Evolutionary conservation across 2,329 filamentous ascomycete species (phyloP).

Genomic region (Lecanicillium sp.): DNA sequence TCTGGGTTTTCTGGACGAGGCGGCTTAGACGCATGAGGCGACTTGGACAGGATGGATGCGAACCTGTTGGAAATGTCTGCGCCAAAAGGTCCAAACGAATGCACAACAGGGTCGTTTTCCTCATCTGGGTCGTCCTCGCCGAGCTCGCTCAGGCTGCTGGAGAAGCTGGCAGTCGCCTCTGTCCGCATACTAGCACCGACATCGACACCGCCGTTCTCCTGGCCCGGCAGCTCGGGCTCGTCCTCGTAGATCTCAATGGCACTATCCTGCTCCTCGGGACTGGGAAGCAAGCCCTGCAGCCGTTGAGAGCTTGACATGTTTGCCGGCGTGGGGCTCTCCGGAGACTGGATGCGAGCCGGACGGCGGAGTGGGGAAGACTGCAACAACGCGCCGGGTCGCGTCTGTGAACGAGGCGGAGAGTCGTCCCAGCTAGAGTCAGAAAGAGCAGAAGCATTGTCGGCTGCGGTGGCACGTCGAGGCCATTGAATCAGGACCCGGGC

Average conservation of each 20-base stretch:
- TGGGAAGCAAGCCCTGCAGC: slow-evolving; percentile 36
- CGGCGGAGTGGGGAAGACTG: slow-evolving; percentile 53
- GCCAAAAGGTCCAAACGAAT: slow-evolving; percentile 86
- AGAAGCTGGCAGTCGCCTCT: slow-evolving; percentile 43
- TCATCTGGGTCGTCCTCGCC: slow-evolving; percentile 75
- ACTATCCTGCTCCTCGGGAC: slow-evolving; percentile 24
- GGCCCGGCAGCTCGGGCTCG: slow-evolving; percentile 35
- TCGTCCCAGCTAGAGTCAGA: slow-evolving; percentile 69
- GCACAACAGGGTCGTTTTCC: slow-evolving; percentile 88
- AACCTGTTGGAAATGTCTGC: slow-evolving; percentile 77
- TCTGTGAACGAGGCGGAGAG: slow-evolving; percentile 35
- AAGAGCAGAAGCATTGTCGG: slow-evolving; percentile 37
- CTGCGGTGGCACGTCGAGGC: slow-evolving; percentile 49
- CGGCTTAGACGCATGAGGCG: slow-evolving; percentile 41
- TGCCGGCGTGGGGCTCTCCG: slow-evolving; percentile 57
- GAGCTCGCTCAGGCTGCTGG: slow-evolving; percentile 43
- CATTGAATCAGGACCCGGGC: slow-evolving; percentile 83
- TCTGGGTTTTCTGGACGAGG: slow-evolving; percentile 10
- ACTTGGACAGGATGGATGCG: slow-evolving; percentile 65
- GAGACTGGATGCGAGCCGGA: slow-evolving; percentile 56
- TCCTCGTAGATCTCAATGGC: slow-evolving; percentile 68
- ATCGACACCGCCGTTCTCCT: slow-evolving; percentile 14
- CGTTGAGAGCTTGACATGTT: slow-evolving; percentile 33
- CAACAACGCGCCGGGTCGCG: slow-evolving; percentile 32
- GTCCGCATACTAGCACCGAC: slow-evolving; percentile 39